Conservation (phyloP, 306 rosid species). For the Dryas octopetala region DNA sequence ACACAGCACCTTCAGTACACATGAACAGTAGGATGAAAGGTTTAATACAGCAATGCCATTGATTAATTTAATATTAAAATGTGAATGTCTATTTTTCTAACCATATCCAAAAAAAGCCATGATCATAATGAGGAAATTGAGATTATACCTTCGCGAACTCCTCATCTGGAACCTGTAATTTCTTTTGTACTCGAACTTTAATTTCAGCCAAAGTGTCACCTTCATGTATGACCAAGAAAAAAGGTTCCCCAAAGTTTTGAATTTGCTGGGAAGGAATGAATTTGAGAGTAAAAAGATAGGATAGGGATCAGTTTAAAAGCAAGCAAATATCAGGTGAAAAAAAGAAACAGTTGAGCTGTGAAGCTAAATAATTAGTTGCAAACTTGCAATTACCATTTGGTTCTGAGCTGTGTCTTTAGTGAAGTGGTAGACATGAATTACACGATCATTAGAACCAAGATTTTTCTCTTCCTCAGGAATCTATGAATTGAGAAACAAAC, state of each 20-base stretch:
- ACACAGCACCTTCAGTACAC: background rate
- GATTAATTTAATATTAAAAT: background rate
- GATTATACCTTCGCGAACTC: constrained; percentile 76
- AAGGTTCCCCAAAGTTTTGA: constrained; percentile 92
- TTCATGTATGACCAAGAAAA: constrained; percentile 85
- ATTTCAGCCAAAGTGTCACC: constrained; percentile 77
- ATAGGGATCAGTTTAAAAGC: background rate
- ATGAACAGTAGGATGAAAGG: background rate
- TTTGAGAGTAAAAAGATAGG: background rate
- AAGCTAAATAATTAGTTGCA: constrained; percentile 20
- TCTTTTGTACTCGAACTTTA: constrained; percentile 66
- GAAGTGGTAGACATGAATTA: constrained; percentile 86
- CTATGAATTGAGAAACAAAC: constrained; percentile 34
- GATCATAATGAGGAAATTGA: background rate
- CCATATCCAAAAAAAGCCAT: constrained; percentile 10
- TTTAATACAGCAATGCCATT: background rate
- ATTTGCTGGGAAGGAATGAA: constrained; percentile 58
- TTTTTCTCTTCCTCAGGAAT: constrained; percentile 87
- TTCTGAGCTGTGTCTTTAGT: constrained; percentile 79
- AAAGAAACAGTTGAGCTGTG: background rate
- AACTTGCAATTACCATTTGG: constrained; percentile 53
- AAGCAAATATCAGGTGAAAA: background rate
- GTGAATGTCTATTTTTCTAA: constrained; percentile 16
- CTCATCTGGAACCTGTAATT: constrained; percentile 78
- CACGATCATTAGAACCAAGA: constrained; percentile 67